A percentile compares a stretch with the other conserved stretches of the same genome.
These are phyloP conservation scores for Elongisporangium anandrum DNA, from an alignment of 352 stramenopile genomes.

Conservation along the genomic window DNA sequence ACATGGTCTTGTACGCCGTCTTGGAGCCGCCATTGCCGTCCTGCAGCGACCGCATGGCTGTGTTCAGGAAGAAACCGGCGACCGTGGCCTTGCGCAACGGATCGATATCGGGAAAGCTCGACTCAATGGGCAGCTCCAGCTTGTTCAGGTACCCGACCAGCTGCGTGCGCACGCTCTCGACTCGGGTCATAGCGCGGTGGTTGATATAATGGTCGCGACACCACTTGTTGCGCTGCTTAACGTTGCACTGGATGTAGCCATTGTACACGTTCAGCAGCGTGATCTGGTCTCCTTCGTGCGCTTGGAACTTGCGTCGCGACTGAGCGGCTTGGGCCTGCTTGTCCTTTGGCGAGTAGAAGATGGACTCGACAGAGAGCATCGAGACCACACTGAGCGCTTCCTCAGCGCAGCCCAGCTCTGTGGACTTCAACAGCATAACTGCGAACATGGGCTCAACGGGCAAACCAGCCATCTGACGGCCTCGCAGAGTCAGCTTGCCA, in stretches of 20 bases:
- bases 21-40: constrained; percentile 68
- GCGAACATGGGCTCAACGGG: constrained; percentile 88
- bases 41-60: constrained; percentile 77
- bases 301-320: constrained; percentile 71
- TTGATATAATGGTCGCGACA: constrained; percentile 87
- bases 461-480: constrained; percentile 80
- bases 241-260: constrained; percentile 58
- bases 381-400: constrained; percentile 84
- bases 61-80: constrained; percentile 87
- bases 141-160: constrained; percentile 69
- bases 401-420: constrained; percentile 72
- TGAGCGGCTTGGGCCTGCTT: constrained; percentile 82
- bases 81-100: constrained; percentile 86
- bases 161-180: constrained; percentile 80
- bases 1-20: constrained; percentile 86
- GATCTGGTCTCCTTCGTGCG: constrained; percentile 84
- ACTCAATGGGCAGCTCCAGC: constrained; percentile 59
- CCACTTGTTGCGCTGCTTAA: constrained; percentile 84
- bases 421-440: constrained; percentile 83
- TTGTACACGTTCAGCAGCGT: constrained; percentile 84
- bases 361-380: constrained; percentile 89
- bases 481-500: constrained; percentile 62
- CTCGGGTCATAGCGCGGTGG: constrained; percentile 72
- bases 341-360: constrained; percentile 85
- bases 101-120: constrained; percentile 73